Evolutionary conservation across 2,329 filamentous ascomycete species (phyloP), one percentile per base, ranked within the genome.

Genomic region (Metarhizium robertsii): DNA sequence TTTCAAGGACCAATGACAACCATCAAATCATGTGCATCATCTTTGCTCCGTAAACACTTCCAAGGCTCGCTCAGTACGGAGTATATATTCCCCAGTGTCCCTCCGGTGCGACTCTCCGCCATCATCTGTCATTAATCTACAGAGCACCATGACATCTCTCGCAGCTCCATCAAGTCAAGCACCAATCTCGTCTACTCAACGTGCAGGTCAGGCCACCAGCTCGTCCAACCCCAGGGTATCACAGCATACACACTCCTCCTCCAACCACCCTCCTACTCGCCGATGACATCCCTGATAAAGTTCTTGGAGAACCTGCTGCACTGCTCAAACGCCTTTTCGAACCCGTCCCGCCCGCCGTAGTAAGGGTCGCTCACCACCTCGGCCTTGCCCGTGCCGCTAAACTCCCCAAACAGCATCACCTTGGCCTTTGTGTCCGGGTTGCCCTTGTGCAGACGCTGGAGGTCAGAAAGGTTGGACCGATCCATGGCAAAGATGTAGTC

Each of bases 401-500:
- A 84, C 65, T 92, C 87, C 36, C 94, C 94, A 74, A 94, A 97
- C 51, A 97, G 73, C 78, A 88, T 86, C 53, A 95, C 82, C 66
- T 81, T 78, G 4, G 83, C 84, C 67, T 80, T 82, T 36, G 76
- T 69, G 38, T 79, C 76, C n/a, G 78, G 74, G 61, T 80, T 81
- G 61, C 81, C 76, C 57, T 77, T 73, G 60, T 82, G 75, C 66
- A 86, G 71, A 38, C 83, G 76, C 64, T 84, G 69, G 56, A 95
- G 72, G 65, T 95, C 82, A 8, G 79, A 76, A 48, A 95, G 75
- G 68, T 97, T 97, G 49, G 84, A 82, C 51, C 82, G 78, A 68
- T 99, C 94, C 94, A 99, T 99, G 58, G 89, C 92, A 56, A 99
- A 85, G 58, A 99, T 85, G 72, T 95, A 97, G 71, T 97, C 90